A percentile compares a stretch with the other conserved stretches of the same genome.
Evolutionary conservation across 768 basidiomycete genomes (phyloP).

Genomic region (Leccinellum rugosiceps): DNA sequence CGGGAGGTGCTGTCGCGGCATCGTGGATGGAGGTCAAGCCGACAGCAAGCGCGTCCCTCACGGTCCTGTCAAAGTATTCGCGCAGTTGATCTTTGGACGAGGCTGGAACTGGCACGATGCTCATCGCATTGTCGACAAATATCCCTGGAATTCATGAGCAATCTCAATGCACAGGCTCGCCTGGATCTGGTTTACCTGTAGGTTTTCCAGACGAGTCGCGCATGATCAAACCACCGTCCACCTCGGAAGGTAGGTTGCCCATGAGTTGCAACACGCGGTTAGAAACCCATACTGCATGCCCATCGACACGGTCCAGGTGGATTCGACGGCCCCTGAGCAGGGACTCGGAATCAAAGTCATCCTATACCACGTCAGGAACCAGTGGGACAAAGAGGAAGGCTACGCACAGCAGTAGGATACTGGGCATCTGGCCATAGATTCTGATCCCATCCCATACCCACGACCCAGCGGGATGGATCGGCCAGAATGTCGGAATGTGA

Average conservation of each 20-base stretch:
- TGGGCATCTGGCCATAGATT: conserved; percentile 61
- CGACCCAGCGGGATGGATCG: conserved; percentile 64
- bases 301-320: conserved; percentile 73
- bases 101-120: conserved; percentile 62
- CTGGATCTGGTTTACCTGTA: conserved; percentile 46
- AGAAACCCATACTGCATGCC: conserved; percentile 87
- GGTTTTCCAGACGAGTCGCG: conserved; percentile 60
- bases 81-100: conserved; percentile 55
- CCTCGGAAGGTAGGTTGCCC: conserved; percentile 52
- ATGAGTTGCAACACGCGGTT: conserved; percentile 64
- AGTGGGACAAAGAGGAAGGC: conserved; percentile 4
- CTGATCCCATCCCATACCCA: conserved; percentile 94
- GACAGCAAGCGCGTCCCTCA: conserved; percentile 65
- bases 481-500: conserved; percentile 52
- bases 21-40: conserved; percentile 91
- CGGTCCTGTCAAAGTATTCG: conserved; percentile 61
- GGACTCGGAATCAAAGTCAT: conserved; percentile 69
- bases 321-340: conserved; percentile 69
- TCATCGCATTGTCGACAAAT: conserved; percentile 87
- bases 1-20: conserved; percentile 50
- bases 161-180: background rate
- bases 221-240: conserved; percentile 76
- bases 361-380: conserved; percentile 37
- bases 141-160: conserved; percentile 42
- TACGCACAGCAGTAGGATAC: conserved; percentile 70